These are phyloP conservation scores for Cucumis melo DNA, from an alignment of 306 rosid genomes.

Conservation along the genomic window DNA sequence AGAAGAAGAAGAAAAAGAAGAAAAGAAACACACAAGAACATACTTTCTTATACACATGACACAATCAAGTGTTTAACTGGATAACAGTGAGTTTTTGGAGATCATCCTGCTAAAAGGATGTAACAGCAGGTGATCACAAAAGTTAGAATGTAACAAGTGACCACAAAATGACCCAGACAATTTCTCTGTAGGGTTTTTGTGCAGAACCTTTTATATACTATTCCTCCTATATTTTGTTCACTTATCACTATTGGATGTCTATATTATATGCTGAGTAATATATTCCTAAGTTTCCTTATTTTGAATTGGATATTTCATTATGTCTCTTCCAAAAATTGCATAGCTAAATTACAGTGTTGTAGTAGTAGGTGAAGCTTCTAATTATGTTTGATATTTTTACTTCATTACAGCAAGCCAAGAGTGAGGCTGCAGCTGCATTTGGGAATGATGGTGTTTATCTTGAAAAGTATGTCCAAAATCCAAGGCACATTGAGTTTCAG, in stretches of 20 bases:
- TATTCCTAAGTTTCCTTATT: background rate
- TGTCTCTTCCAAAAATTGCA: background rate
- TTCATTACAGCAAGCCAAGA: constrained; percentile 86
- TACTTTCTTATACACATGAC: too few species aligned
- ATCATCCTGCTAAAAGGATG: background rate
- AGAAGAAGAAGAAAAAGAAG: too few species aligned
- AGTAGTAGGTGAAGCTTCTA: constrained; percentile 11
- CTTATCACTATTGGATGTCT: background rate
- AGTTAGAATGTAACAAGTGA: too few species aligned
- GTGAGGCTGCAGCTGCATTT: constrained; percentile 99
- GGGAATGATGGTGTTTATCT: constrained; percentile 97
- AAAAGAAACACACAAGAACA: too few species aligned
- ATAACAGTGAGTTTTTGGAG: background rate
- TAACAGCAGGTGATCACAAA: too few species aligned
- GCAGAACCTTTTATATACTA: background rate
- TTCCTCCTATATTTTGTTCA: background rate
- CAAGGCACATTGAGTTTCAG: constrained; percentile 99
- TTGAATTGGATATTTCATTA: background rate
- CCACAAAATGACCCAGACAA: background rate
- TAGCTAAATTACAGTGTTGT: background rate
- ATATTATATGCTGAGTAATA: background rate
- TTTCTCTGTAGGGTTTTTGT: background rate
- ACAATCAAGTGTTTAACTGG: background rate
- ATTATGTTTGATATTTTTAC: constrained; percentile 11
- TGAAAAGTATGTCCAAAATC: constrained; percentile 91